These are phyloP conservation scores for Diaporthe vexans DNA, from an alignment of 2,329 filamentous ascomycete species.

Conservation along the genomic window DNA sequence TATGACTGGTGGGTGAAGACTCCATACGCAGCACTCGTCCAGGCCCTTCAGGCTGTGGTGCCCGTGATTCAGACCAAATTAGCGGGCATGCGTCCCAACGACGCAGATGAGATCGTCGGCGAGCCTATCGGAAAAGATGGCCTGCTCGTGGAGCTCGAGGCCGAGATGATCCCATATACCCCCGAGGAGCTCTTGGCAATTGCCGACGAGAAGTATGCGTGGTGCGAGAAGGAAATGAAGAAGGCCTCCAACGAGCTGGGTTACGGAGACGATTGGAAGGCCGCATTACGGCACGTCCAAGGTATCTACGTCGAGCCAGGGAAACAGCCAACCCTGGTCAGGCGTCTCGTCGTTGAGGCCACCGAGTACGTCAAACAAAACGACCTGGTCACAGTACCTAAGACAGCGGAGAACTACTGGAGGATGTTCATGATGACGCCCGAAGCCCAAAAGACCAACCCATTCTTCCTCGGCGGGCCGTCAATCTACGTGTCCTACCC, in stretches of 20 bases:
- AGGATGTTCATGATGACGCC: conserved; percentile 70
- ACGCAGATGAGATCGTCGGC: conserved; percentile 66
- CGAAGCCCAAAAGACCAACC: conserved; percentile 65
- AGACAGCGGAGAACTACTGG: conserved; percentile 66
- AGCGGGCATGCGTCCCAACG: conserved; percentile 58
- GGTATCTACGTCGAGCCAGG: conserved; percentile 67
- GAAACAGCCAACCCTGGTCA: conserved; percentile 66
- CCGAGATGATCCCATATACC: conserved; percentile 70
- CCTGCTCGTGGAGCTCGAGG: conserved; percentile 65
- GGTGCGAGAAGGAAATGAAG: conserved; percentile 70
- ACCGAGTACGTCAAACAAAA: conserved; percentile 65
- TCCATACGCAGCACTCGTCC: conserved; percentile 58
- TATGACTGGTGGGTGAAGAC: conserved; percentile 70
- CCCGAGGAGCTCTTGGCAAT: conserved; percentile 69
- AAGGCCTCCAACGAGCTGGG: conserved; percentile 63
- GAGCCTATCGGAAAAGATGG: conserved; percentile 68
- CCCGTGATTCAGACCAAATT: conserved; percentile 57
- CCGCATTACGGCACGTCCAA: conserved; percentile 69
- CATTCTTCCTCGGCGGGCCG: conserved; percentile 71
- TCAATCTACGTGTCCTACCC: conserved; percentile 70
- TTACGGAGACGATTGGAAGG: conserved; percentile 63
- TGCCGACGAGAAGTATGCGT: conserved; percentile 64
- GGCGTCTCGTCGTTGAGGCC: conserved; percentile 64
- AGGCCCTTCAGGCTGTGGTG: conserved; percentile 53
- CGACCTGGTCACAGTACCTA: conserved; percentile 69